Conservation (phyloP, 768 basidiomycete species). For the Termitomyces sp. region DNA sequence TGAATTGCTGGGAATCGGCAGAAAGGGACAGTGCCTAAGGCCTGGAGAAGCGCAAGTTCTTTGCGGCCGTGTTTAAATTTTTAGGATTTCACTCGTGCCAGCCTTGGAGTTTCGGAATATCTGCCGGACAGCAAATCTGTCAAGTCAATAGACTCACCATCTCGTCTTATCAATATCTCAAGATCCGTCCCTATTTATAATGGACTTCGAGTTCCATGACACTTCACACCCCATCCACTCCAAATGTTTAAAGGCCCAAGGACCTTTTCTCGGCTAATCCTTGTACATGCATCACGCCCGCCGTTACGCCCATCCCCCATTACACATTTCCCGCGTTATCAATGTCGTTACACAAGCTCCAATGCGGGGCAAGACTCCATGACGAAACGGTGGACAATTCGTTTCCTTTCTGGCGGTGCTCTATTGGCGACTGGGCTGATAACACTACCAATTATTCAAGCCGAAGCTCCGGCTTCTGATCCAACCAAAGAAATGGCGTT, state of each 20-base stretch:
- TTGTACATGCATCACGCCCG: background rate
- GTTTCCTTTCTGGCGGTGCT: conserved; percentile 7
- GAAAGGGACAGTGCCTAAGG: too few species aligned
- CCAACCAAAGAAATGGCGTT: conserved; percentile 21
- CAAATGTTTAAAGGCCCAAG: conserved; percentile 8
- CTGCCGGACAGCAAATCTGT: background rate
- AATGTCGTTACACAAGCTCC: conserved; percentile 8
- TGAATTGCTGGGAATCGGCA: too few species aligned
- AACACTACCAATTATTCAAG: conserved; percentile 11
- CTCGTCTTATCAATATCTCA: conserved; percentile 6
- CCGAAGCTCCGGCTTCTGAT: conserved; percentile 9
- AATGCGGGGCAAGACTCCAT: background rate
- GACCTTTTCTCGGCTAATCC: background rate
- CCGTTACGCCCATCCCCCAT: background rate
- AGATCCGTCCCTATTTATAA: conserved; percentile 10
- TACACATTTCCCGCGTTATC: background rate
- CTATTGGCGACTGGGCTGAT: conserved; percentile 12
- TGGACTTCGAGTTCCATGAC: background rate
- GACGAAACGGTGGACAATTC: background rate
- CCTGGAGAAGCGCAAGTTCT: background rate
- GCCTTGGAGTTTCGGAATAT: background rate
- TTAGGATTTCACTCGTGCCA: background rate
- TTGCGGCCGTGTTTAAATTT: too few species aligned
- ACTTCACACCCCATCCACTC: background rate
- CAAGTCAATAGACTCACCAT: background rate